Evolutionary conservation across 1,139 yeast species (phyloP).

Genomic region (Casaregolazyma lundiana): DNA sequence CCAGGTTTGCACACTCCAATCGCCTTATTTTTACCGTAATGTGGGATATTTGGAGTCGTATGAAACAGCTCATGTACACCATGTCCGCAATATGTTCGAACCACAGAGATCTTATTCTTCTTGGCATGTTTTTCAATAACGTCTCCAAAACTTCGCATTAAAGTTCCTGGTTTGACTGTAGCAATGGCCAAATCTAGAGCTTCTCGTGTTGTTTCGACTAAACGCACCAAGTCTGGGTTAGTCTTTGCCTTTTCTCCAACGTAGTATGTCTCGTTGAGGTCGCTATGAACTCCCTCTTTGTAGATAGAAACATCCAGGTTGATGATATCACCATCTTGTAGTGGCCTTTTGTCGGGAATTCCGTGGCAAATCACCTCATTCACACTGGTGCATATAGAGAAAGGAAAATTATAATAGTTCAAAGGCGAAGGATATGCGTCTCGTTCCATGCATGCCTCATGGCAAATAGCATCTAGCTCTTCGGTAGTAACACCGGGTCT

Average conservation of each 20-base stretch:
- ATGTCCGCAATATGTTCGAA: slow-evolving; percentile 90
- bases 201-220: slow-evolving; percentile 94
- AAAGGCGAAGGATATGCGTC: slow-evolving; percentile 93
- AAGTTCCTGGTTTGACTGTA: slow-evolving; percentile 84
- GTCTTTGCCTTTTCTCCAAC: slow-evolving; percentile 85
- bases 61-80: slow-evolving; percentile 89
- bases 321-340: slow-evolving; percentile 91
- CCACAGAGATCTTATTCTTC: slow-evolving; percentile 76
- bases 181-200: slow-evolving; percentile 78
- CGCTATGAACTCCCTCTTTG: slow-evolving; percentile 88
- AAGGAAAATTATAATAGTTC: slow-evolving; percentile 92
- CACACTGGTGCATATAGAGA: slow-evolving; percentile 86
- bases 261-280: slow-evolving; percentile 92
- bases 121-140: slow-evolving; percentile 84
- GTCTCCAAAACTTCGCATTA: slow-evolving; percentile 84
- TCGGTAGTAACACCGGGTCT: slow-evolving; percentile 92
- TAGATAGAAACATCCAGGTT: slow-evolving; percentile 85
- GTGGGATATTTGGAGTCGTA: slow-evolving; percentile 90
- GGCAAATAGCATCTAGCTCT: slow-evolving; percentile 81
- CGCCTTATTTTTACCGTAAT: slow-evolving; percentile 87
- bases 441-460: slow-evolving; percentile 81
- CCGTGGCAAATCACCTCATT: slow-evolving; percentile 98
- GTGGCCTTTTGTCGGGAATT: slow-evolving; percentile 81
- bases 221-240: slow-evolving; percentile 71
- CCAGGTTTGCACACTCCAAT: slow-evolving; percentile 95